Evolutionary conservation across 805 yeast species (phyloP).

Genomic region (Cyberlindnera samutprakarnensis): DNA sequence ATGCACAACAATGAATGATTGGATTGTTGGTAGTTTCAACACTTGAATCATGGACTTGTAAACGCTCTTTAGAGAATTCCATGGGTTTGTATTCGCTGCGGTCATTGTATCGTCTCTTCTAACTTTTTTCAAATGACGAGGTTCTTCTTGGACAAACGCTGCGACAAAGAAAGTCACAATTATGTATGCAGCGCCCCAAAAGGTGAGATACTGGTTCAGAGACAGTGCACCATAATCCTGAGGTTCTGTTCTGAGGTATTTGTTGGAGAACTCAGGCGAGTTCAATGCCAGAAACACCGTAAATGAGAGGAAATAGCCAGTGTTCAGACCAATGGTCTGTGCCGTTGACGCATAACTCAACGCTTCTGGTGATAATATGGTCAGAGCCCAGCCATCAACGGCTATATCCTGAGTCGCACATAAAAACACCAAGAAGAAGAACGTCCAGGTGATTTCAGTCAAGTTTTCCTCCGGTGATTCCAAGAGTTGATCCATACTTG

Average conservation of each 20-base stretch:
- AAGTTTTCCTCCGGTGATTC: conserved; percentile 43
- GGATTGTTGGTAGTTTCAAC: conserved; percentile 63
- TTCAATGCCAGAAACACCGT: conserved; percentile 87
- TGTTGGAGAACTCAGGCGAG: conserved; percentile 89
- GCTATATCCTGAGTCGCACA: conserved; percentile 99
- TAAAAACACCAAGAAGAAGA: conserved; percentile 71
- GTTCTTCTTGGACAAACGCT: conserved; percentile 64
- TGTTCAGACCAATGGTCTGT: conserved; percentile 89
- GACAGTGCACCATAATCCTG: conserved; percentile 57
- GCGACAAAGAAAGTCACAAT: conserved; percentile 56
- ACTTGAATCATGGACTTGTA: conserved; percentile 63
- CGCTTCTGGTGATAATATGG: conserved; percentile 69
- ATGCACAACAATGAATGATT: conserved; percentile 65
- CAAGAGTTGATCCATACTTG: conserved; percentile 41
- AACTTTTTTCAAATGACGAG: conserved; percentile 33
- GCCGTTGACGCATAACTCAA: conserved; percentile 94
- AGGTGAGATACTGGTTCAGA: conserved; percentile 64
- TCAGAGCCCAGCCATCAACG: conserved; percentile 98
- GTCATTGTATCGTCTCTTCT: conserved; percentile 25
- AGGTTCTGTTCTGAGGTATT: conserved; percentile 62
- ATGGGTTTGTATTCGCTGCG: conserved; percentile 18
- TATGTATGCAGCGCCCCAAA: conserved; percentile 72
- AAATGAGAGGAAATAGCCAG: conserved; percentile 87
- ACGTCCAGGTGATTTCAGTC: conserved; percentile 53
- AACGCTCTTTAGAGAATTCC: conserved; percentile 38